phyloP scores from a whole-genome alignment of 257 asterid genomes.

The Jaltomata sinuosa region DNA sequence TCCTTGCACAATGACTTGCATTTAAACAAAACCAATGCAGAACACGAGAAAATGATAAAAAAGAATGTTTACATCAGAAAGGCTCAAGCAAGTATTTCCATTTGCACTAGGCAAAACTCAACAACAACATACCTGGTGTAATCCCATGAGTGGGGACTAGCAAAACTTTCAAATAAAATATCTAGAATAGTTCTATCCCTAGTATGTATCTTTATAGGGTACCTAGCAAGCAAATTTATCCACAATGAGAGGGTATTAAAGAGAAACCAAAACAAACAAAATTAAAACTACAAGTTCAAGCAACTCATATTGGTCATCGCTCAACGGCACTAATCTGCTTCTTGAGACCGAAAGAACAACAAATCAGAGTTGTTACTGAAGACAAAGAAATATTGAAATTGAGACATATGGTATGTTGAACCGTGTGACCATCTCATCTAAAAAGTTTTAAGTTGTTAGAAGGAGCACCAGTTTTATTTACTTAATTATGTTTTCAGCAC shows the following conservation, averaged over 20 bases:
- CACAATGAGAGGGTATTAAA: not conserved
- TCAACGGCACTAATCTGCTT: not conserved
- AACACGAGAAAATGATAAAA: not conserved
- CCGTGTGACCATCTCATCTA: not conserved
- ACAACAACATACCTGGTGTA: too few species aligned
- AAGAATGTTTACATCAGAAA: not conserved
- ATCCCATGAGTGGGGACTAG: not conserved
- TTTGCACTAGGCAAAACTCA: too few species aligned
- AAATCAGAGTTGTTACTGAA: not conserved
- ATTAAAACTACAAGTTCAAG: not conserved
- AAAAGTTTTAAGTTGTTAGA: not conserved
- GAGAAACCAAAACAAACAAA: not conserved
- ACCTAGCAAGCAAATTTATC: not conserved
- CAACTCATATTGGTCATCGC: not conserved
- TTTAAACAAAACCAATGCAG: not conserved
- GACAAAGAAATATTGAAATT: not conserved
- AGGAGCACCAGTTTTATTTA: not conserved
- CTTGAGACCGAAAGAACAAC: not conserved
- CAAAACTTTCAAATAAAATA: not conserved
- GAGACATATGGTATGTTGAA: not conserved
- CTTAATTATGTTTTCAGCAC: not conserved
- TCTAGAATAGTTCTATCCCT: not conserved
- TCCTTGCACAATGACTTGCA: not conserved
- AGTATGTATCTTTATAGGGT: not conserved
- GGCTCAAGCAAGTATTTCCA: not conserved